Percentiles rank a stretch among this genome's conserved stretches.
phyloP scores from a whole-genome alignment of 2,329 filamentous ascomycete species.

The Lachnellula arida region DNA sequence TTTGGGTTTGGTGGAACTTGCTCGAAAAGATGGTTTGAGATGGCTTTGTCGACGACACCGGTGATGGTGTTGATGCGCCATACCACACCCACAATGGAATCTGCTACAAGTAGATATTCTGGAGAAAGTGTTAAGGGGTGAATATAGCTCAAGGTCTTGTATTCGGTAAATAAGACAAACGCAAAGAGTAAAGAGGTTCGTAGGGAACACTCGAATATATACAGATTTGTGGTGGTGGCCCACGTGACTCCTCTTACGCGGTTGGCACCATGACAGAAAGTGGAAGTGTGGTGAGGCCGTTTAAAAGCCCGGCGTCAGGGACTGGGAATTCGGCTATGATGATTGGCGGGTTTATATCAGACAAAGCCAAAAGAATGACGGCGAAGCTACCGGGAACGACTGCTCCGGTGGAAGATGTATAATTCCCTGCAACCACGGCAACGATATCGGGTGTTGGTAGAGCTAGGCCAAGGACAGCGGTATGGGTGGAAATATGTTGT shows the following conservation, averaged over 20 bases:
- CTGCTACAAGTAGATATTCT: constrained; percentile 20
- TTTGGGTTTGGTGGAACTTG: background rate
- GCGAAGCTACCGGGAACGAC: background rate
- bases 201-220: too few relatives aligned
- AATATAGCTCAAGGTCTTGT: too few relatives aligned
- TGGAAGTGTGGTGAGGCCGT: constrained; percentile 27
- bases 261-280: background rate
- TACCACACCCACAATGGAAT: constrained; percentile 21
- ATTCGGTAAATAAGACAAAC: too few relatives aligned
- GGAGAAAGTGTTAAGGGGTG: too few relatives aligned
- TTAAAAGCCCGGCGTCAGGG: constrained; percentile 21
- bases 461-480: constrained; percentile 32
- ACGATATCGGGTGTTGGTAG: constrained; percentile 33
- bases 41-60: constrained; percentile 13
- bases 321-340: constrained; percentile 23
- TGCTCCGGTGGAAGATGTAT: background rate
- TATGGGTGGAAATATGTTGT: constrained; percentile 4
- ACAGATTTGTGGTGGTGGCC: too few relatives aligned
- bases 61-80: constrained; percentile 21
- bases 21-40: constrained; percentile 18
- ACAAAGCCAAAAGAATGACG: constrained; percentile 18
- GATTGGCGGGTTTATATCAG: background rate
- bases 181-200: too few relatives aligned
- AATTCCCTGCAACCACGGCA: constrained; percentile 10
- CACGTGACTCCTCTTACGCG: too few relatives aligned